Evolutionary conservation across 2,329 filamentous ascomycete species (phyloP).

Genomic region (Fusarium lyarnte): DNA sequence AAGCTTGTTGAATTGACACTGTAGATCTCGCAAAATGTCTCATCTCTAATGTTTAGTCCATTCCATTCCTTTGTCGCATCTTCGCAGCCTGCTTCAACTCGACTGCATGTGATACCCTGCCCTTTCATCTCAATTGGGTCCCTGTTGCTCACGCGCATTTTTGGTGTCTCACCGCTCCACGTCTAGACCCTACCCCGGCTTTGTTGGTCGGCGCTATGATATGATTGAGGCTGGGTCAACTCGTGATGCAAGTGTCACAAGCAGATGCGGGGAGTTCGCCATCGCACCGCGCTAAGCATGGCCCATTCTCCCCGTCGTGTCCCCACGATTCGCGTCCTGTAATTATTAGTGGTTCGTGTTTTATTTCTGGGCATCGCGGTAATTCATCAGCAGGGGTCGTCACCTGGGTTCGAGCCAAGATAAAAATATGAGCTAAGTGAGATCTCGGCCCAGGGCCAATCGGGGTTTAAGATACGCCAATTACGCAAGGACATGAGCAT

Average conservation of each 20-base stretch:
- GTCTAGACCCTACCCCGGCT: neutral
- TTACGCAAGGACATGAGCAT: rapidly evolving
- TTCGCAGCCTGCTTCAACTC: neutral
- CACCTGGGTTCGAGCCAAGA: constrained; percentile 7
- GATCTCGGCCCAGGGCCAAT: neutral
- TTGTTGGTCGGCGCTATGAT: neutral
- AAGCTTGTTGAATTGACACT: neutral
- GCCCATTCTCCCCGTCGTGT: neutral
- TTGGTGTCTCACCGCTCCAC: constrained; percentile 28
- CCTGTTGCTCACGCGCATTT: constrained; percentile 24
- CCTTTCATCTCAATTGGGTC: neutral
- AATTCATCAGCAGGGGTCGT: constrained; percentile 26
- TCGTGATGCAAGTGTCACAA: constrained; percentile 3
- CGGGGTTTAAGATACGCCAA: rapidly evolving
- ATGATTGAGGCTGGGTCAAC: constrained; percentile 6
- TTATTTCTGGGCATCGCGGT: neutral
- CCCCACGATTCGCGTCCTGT: neutral
- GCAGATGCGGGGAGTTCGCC: neutral
- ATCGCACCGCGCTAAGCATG: neutral
- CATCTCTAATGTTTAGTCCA: neutral
- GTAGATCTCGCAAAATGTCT: neutral
- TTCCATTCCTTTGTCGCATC: neutral
- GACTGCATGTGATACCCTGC: neutral
- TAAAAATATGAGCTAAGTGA: neutral
- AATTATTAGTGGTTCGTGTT: neutral